Percentiles rank a stretch among this genome's conserved stretches.
Evolutionary conservation across 805 yeast genomes (phyloP).

Genomic region (Wickerhamomyces bovis): DNA sequence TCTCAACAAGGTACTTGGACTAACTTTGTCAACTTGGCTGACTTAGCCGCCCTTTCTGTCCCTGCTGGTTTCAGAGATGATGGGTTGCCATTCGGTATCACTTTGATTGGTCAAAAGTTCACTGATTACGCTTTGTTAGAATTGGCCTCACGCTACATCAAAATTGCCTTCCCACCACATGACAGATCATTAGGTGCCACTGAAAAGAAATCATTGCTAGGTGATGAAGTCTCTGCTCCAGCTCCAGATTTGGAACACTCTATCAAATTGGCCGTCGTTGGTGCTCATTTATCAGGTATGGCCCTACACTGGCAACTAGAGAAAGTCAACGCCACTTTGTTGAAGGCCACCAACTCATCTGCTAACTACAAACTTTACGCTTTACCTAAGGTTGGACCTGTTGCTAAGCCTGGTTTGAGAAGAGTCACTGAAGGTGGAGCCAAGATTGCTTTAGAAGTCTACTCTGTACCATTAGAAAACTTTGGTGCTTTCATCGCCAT

Average conservation of each 20-base stretch:
- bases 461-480: conserved; percentile 68
- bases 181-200: conserved; percentile 57
- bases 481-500: conserved; percentile 81
- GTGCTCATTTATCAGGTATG: conserved; percentile 88
- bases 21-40: conserved; percentile 92
- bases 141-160: conserved; percentile 67
- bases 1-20: conserved; percentile 98
- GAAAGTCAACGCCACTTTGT: conserved; percentile 69
- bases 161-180: conserved; percentile 34
- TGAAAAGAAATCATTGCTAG: conserved; percentile 21
- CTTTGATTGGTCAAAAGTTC: conserved; percentile 74
- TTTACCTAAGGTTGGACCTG: conserved; percentile 73
- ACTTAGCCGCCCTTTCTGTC: conserved; percentile 82
- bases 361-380: conserved; percentile 72
- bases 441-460: conserved; percentile 70
- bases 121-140: conserved; percentile 87
- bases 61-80: conserved; percentile 88
- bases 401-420: conserved; percentile 85
- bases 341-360: conserved; percentile 64
- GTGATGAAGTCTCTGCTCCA: conserved; percentile 40
- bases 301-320: conserved; percentile 92
- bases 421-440: conserved; percentile 46
- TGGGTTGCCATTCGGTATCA: conserved; percentile 87
- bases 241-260: conserved; percentile 35
- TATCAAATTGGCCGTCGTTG: conserved; percentile 80